Percentiles rank a stretch among this genome's conserved stretches.
Conservation (phyloP, 495 filamentous ascomycete species). For the Collariella sp. region DNA sequence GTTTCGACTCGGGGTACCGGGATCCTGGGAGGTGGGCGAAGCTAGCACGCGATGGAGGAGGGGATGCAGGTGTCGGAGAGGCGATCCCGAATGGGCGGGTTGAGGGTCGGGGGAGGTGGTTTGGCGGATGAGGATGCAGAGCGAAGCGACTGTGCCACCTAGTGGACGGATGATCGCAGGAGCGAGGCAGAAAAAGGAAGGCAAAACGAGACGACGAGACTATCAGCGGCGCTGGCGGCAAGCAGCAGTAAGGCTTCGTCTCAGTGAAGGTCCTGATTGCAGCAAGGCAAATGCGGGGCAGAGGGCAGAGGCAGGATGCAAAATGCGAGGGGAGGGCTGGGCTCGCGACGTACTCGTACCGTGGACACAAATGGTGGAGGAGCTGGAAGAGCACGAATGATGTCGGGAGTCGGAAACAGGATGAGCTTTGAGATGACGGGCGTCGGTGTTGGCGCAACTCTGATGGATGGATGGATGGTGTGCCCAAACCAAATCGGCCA, state of each 20-base stretch:
- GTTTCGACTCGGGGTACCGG: conserved; percentile 1
- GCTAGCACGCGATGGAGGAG: conserved; percentile 2
- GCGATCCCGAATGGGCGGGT: neutral
- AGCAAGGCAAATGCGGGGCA: conserved; percentile 2
- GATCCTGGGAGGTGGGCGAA: conserved; percentile 2
- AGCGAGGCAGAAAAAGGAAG: conserved; percentile 6
- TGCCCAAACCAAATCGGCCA: conserved; percentile 21
- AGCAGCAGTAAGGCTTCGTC: neutral
- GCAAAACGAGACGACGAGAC: conserved; percentile 3
- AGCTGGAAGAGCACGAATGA: conserved; percentile 15
- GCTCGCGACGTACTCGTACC: neutral
- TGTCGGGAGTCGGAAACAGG: no score
- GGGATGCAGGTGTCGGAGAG: neutral
- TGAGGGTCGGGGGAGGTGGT: neutral
- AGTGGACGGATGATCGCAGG: conserved; percentile 4
- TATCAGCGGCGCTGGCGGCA: neutral
- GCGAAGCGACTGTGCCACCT: conserved; percentile 11
- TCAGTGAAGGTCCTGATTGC: neutral
- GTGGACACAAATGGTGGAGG: conserved; percentile 5
- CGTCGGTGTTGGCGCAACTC: conserved; percentile 20
- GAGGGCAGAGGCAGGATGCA: neutral
- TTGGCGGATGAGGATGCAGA: conserved; percentile 4
- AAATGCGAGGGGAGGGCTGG: neutral
- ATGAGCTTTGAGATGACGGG: no score
- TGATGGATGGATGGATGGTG: conserved; percentile 10